Percentiles rank a stretch among this genome's conserved stretches.
These are phyloP conservation scores for Fusarium sp. DNA, from an alignment of 2,329 filamentous ascomycete species.

Conservation along the genomic window DNA sequence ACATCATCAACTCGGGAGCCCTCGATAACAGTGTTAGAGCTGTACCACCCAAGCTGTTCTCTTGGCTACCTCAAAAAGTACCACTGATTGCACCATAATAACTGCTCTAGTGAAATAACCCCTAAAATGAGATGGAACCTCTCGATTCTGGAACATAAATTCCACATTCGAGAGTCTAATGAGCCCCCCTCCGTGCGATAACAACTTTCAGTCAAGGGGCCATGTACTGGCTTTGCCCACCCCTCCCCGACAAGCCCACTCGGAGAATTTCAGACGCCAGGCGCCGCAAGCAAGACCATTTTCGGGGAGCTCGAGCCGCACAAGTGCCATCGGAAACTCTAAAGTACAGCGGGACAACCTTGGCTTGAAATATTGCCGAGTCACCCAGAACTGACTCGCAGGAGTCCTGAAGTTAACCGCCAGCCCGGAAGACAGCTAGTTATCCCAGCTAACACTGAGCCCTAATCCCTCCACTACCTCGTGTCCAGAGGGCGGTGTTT, in stretches of 20 bases:
- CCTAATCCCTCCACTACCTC: neutral
- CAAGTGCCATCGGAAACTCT: neutral
- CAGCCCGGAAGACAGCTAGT: neutral
- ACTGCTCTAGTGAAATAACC: neutral
- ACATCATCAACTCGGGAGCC: neutral
- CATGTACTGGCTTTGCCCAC: neutral
- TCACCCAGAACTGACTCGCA: neutral
- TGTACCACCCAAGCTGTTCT: neutral
- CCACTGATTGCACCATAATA: neutral
- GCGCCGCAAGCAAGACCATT: neutral
- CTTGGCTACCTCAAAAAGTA: neutral
- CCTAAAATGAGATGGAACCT: neutral
- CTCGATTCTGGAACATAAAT: neutral
- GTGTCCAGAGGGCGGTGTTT: neutral
- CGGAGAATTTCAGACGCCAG: neutral
- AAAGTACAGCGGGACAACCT: neutral
- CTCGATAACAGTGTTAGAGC: neutral
- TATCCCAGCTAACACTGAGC: neutral
- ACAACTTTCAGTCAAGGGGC: neutral
- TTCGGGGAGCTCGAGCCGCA: neutral
- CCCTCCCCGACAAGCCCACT: neutral
- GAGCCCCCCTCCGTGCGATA: neutral
- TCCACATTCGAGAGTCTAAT: neutral
- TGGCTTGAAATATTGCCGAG: neutral
- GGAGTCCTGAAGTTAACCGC: neutral